Evolutionary conservation across 2,329 filamentous ascomycete genomes (phyloP), one percentile per base, ranked within the genome.

Genomic region (Cercospora sp.): DNA sequence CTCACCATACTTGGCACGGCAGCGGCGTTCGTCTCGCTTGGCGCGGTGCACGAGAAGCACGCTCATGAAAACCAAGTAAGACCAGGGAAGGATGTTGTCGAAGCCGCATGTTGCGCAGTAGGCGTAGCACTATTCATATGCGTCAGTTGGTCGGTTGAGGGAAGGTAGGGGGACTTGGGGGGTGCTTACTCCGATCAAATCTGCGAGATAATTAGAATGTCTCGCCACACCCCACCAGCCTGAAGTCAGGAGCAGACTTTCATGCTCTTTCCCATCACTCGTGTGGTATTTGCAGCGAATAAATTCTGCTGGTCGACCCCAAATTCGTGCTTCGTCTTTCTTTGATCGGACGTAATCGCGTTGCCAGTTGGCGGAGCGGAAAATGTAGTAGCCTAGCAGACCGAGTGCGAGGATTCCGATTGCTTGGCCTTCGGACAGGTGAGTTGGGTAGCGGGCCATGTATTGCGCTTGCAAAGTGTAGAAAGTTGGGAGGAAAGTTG

Each of bases 381-480:
- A 73, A 28, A 71, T 69, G 37, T 58, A 62, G 57, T 73, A 73
- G 34, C 66, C 68, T 13, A 66, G 13, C 1, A 70, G 59, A 18
- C 69, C 71, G 2, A 70, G 30, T 13, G 62, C 66, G 4, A 73
- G 61, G 32, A 72, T 68, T 13, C 45, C 63, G 1, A 57, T 45
- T 10, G 69, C 60, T 43, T 70, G 69, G 26, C 61, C 10, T 26
- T 61, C 51, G 49, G 66, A 64, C 9, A 73, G 43, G 49, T 71
- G 66, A 18, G 66, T 71, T 34, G 71, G 71, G 61, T 72, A 71
- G 18, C 71, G 69, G 45, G 69, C 69, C n/a, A 72, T 57, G 53
- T 71, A 72, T 43, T 72, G 71, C 5, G 67, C 69, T 63, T 71
- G 71, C 37, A 72, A 43, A 26, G 71, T 72, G 58, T 73, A 73